Base-by-base conservation (phyloP, 768 basidiomycete species). In the Termitomyces sp. region DNA sequence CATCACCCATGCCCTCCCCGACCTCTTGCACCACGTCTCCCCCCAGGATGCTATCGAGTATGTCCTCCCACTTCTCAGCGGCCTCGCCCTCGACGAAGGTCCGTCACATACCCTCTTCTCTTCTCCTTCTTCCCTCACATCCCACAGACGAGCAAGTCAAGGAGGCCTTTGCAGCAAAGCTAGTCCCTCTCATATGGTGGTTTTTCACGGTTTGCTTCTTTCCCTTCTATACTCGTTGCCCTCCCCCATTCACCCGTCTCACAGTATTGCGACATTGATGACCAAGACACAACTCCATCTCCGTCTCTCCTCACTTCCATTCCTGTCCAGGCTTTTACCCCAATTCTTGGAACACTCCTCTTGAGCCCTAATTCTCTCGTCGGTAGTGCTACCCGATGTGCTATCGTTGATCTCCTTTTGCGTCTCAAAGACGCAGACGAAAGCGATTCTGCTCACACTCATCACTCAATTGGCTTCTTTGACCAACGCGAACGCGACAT, bases 31-130 rank as follows among this genome's bases (percentile, higher is more conserved):
- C 54, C 76, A 86, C 44, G 88, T 97, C 49, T 77, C 88, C 16
- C 88, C 95, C 3, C 82, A 83, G 52, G 95, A 98, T 60, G 93
- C 93, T 5, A 85, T 93, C 61, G 90, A 94, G 68, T 98, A 96
- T 65, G 91, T 98, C 53, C 73, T 96, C 18, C 95, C 95, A 1
- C 81, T 97, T n/a, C 80, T 98, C 53, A 88, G 82, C 48, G 82
- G 81, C 40, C 82, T 98, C 27, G 91, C 91, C 9, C 84, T 89
- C 70, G 93, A 95, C 64, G 85, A 91, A 67, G 92, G 92, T 91
- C 58, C 40, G 50, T 27, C 56, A n/a, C n/a, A n/a, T n/a, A n/a
- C 32, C 45, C 46, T 31, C 51, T 33, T 50, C 57, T 40, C 10
- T 41, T 36, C 25, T 44, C 45, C 48, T 41, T 59, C 36, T 3